These are phyloP conservation scores for Starmerella gropengiesseri DNA, from an alignment of 805 yeast genomes.

Conservation along the genomic window DNA sequence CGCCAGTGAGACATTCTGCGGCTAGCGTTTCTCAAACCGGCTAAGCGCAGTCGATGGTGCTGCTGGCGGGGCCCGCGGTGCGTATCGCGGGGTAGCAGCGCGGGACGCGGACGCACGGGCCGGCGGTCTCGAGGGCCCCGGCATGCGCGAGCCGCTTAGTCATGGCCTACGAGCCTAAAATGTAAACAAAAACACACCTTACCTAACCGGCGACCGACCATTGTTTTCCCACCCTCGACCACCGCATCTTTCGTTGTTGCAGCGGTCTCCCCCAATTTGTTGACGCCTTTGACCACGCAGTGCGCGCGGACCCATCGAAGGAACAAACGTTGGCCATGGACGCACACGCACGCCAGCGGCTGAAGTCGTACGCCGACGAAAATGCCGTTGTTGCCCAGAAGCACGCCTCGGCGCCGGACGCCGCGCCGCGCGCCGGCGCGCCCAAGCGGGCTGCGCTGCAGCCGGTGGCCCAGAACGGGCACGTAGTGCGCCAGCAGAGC, in stretches of 20 bases:
- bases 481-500: constrained; percentile 1
- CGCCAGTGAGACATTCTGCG: no score
- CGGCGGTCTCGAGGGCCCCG: not conserved
- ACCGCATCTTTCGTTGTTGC: no score
- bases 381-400: constrained; percentile 17
- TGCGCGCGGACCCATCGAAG: constrained; percentile 1
- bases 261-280: not conserved
- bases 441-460: constrained; percentile 15
- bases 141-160: not conserved
- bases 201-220: not conserved
- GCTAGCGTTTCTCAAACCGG: no score
- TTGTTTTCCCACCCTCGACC: no score
- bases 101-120: no score
- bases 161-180: constrained; percentile 7
- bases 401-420: constrained; percentile 15
- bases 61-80: no score
- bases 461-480: constrained; percentile 13
- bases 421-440: constrained; percentile 12
- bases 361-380: constrained; percentile 13
- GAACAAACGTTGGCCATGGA: constrained; percentile 12
- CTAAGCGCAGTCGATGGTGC: no score
- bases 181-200: constrained; percentile 19
- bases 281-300: not conserved
- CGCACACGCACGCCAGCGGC: constrained; percentile 13
- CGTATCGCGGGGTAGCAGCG: no score